Base-by-base conservation (phyloP, 2,329 filamentous ascomycete species). In the Falciphora oryzae region DNA sequence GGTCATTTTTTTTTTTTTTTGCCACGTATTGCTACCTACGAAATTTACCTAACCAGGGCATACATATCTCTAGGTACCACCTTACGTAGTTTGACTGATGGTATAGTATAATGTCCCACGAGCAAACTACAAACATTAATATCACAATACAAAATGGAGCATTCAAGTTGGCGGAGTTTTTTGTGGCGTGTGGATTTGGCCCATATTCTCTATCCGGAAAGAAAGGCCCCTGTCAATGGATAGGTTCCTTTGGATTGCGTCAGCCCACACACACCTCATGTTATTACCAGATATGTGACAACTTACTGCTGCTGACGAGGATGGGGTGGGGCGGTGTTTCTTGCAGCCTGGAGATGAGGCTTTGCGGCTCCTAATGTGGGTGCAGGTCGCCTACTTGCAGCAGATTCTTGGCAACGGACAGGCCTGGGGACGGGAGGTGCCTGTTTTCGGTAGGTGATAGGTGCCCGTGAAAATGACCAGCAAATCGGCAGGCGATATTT, bases 221-320 rank as follows among this genome's bases (percentile, higher is more conserved):
- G 1, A 6, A 22, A 22, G 32, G 16, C 6, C 7, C 38, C 38
- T 50, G 16, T 22, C 16, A 22, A 50, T 50, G 16, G 38, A 8
- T 50, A n/a, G n/a, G n/a, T n/a, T 18, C 16, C 7, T 50, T 50
- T 5, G 8, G 44, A 25, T 14, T 53, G 44, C 44, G 44, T 22
- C 44, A 53, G 44, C 22, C 44, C 44, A 53, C 44, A n/a, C 44
- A 25, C 44, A 53, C 22, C 38, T 18, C 32, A 32, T 13, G 32
- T 32, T 32, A 10, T 32, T 8, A n/a, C 32, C 32, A 8, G 8
- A 32, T 32, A 2, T 32, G 29, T 6, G 32, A 18, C 38, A 2
- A 53, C 44, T 53, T 53, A 53, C 44, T 53, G 44, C n/a, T 53
- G 44, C 44, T 53, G 44, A 53, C 44, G 44, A 53, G 44, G 44